Evolutionary conservation across 192 early-diverging fungal genomes (phyloP).

Genomic region (Geosiphon pyriformis): DNA sequence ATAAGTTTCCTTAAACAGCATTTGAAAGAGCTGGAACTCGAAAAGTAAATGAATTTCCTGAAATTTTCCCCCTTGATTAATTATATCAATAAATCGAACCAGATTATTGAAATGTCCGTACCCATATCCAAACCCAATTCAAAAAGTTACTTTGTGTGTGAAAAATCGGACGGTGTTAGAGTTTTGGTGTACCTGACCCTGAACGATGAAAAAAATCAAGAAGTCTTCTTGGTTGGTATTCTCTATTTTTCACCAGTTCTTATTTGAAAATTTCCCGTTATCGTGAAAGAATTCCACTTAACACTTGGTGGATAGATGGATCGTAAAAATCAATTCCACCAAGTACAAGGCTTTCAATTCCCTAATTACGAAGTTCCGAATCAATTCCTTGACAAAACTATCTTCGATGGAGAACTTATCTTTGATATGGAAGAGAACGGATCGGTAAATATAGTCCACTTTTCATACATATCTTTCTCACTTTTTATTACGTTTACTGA

Average conservation of each 20-base stretch:
- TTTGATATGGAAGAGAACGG: conserved; percentile 64
- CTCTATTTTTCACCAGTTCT: conserved; percentile 2
- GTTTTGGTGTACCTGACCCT: conserved; percentile 46
- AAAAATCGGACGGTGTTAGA: conserved; percentile 80
- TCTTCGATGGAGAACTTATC: conserved; percentile 92
- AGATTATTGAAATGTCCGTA: not conserved
- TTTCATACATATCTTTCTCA: no score
- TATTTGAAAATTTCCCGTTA: no score
- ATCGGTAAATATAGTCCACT: conserved; percentile 26
- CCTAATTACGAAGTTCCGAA: conserved; percentile 44
- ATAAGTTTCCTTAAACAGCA: conserved; percentile 51
- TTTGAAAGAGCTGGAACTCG: conserved; percentile 44
- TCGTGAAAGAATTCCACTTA: no score
- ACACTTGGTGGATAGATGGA: conserved; percentile 67
- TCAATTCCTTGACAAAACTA: conserved; percentile 59
- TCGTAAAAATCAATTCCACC: conserved; percentile 82
- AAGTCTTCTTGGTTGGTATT: conserved; percentile 48
- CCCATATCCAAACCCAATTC: not conserved
- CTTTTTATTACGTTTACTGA: no score
- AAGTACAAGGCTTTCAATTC: conserved; percentile 53
- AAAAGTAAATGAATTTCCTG: conserved; percentile 43
- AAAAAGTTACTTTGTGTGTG: conserved; percentile 68
- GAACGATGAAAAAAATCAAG: conserved; percentile 32
- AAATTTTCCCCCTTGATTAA: not conserved
- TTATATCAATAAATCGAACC: not conserved